Evolutionary conservation across 768 basidiomycete species (phyloP).

Genomic region (Cystofilobasidium bisporidii): DNA sequence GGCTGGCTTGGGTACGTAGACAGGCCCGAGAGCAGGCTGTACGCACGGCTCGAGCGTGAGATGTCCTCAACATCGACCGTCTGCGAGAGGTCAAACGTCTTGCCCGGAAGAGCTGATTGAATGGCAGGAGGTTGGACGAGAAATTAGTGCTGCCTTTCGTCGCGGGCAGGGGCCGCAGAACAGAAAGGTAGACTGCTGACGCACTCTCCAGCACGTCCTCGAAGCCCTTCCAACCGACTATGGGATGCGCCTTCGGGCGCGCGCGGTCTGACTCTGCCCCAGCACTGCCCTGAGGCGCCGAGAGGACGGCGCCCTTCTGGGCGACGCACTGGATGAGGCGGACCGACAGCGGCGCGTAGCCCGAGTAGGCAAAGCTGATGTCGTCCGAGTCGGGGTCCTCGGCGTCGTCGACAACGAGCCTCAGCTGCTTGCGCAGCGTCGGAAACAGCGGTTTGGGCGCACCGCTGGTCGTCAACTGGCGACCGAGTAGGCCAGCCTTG

Average conservation of each 20-base stretch:
- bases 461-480: slow-evolving; percentile 32
- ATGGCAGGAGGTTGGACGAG: too few relatives aligned
- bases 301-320: slow-evolving; percentile 76
- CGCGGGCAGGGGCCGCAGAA: too few relatives aligned
- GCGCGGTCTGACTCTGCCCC: slow-evolving; percentile 41
- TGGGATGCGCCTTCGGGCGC: slow-evolving; percentile 68
- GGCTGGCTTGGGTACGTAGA: not conserved
- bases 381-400: slow-evolving; percentile 62
- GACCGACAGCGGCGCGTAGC: slow-evolving; percentile 86
- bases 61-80: slow-evolving; percentile 27
- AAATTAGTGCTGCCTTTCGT: too few relatives aligned
- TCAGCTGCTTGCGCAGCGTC: slow-evolving; percentile 66
- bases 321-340: slow-evolving; percentile 86
- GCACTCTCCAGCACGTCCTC: slow-evolving; percentile 70
- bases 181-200: not conserved
- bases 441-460: slow-evolving; percentile 46
- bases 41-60: not conserved
- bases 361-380: slow-evolving; percentile 91
- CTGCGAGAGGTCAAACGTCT: slow-evolving; percentile 64
- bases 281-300: slow-evolving; percentile 39
- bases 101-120: slow-evolving; percentile 61
- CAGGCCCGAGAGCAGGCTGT: not conserved
- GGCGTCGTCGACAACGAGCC: slow-evolving; percentile 85
- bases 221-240: slow-evolving; percentile 94
- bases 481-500: not conserved